Evolutionary conservation across 2,329 filamentous ascomycete genomes (phyloP).

Genomic region (Eurotiales sp.): DNA sequence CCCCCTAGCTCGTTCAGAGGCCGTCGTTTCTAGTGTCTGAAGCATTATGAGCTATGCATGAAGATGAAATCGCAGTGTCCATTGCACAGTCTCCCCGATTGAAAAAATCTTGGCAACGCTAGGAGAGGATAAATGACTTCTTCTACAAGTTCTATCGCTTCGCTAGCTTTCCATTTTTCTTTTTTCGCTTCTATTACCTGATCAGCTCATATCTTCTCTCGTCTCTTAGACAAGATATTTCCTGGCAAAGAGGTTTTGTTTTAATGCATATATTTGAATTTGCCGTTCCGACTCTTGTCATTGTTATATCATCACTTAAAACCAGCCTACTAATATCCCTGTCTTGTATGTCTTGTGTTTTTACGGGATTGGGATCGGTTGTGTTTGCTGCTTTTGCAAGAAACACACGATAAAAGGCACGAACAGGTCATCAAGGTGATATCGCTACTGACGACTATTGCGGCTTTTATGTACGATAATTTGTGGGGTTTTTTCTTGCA

Average conservation of each 20-base stretch:
- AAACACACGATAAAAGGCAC: slow-evolving; percentile 15
- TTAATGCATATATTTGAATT: slow-evolving; percentile 6
- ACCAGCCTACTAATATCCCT: not conserved
- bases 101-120: not conserved
- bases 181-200: not conserved
- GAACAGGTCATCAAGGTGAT: slow-evolving; percentile 1
- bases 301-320: slow-evolving; percentile 1
- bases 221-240: not conserved
- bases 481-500: slow-evolving; percentile 5
- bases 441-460: no score
- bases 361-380: not conserved
- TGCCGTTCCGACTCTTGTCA: slow-evolving; percentile 10
- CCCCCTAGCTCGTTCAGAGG: no score
- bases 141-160: not conserved
- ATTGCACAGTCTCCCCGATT: not conserved
- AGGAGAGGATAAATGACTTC: not conserved
- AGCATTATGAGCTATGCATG: not conserved
- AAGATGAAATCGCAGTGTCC: not conserved
- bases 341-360: not conserved
- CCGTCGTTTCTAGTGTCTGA: not conserved
- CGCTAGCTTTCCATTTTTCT: not conserved
- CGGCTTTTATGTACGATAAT: slow-evolving; percentile 9
- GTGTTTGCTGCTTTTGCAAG: not conserved
- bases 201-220: not conserved
- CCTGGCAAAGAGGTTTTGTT: not conserved